Conservation (phyloP, 768 basidiomycete species). For the Calocybe indica region DNA sequence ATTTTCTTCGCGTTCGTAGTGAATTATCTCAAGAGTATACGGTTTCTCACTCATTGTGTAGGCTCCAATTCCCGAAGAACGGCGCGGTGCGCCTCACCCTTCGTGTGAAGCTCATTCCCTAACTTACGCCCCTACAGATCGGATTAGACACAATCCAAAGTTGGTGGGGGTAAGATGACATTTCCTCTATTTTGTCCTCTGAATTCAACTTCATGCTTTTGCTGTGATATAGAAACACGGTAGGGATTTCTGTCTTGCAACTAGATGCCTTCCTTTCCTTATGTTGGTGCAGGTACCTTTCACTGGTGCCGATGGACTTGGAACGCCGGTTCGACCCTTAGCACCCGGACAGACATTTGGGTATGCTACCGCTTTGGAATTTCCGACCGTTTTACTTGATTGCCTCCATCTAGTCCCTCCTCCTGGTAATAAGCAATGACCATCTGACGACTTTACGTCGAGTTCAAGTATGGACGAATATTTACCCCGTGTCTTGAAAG, state of each 20-base stretch:
- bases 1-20: conserved; percentile 59
- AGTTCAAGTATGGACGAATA: too few species aligned
- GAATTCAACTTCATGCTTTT: too few species aligned
- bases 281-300: too few species aligned
- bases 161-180: conserved; percentile 34
- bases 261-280: too few species aligned
- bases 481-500: too few species aligned
- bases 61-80: too few species aligned
- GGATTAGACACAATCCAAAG: conserved; percentile 27
- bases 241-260: too few species aligned
- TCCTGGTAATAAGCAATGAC: too few species aligned
- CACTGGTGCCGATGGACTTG: conserved; percentile 15
- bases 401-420: too few species aligned
- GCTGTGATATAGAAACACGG: conserved; percentile 13
- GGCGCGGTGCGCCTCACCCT: background rate
- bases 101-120: conserved; percentile 39
- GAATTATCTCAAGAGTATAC: background rate
- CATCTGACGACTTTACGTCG: too few species aligned
- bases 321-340: conserved; percentile 13
- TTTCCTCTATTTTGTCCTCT: too few species aligned
- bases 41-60: background rate
- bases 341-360: conserved; percentile 20
- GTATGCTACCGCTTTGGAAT: conserved; percentile 4
- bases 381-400: too few species aligned
- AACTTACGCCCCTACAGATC: conserved; percentile 31